Base-by-base conservation (phyloP, 352 stramenopile genomes). In the Phytophthora tubulina region DNA sequence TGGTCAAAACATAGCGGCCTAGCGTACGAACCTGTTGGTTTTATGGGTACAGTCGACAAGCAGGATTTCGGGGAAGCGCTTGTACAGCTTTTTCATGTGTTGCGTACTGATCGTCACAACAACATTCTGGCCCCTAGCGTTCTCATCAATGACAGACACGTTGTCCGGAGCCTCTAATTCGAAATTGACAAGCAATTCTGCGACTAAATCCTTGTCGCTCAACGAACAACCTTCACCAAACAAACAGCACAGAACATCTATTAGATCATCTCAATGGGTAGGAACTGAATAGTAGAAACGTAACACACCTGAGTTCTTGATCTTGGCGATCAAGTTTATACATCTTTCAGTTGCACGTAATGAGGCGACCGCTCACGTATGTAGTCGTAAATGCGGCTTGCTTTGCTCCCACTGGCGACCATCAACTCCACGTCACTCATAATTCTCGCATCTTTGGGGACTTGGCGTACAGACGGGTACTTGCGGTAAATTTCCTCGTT, bases 381-480 rank as follows among this genome's bases (percentile, higher is more conserved):
- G 42, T 46, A 63, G 30, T 64, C 44, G 42, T 70, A 70, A 6
- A 70, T 35, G 54, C 86, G 57, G 89, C 33, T 59, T 6, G 44
- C 11, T 21, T 36, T 63, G 21, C 44, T 64, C 6, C 63, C 63
- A 38, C 63, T 58, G 0, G 21, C 36, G 3, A 64, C 63, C 42
- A 59, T 51, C 4, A 63, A 35, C 35, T 64, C 27, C 13, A 70
- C 27, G 14, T 53, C 27, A 6, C 10, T 51, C 53, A 64, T 63
- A 8, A 58, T 41, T 2, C 42, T 27, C 2, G 52, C 32, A 13
- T n/a, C 3, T 6, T n/a, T 6, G 4, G 52, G 44, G 1, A 70
- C 6, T 21, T 70, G 32, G 5, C 63, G 52, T 2, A 64, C 11
- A 1, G 4, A 11, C 1, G 62, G 51, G 8, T 70, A 63, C 4